Evolutionary conservation across 352 stramenopile species (phyloP), one percentile per base, ranked within the genome.

Genomic region (Thraustochytrium sp.): DNA sequence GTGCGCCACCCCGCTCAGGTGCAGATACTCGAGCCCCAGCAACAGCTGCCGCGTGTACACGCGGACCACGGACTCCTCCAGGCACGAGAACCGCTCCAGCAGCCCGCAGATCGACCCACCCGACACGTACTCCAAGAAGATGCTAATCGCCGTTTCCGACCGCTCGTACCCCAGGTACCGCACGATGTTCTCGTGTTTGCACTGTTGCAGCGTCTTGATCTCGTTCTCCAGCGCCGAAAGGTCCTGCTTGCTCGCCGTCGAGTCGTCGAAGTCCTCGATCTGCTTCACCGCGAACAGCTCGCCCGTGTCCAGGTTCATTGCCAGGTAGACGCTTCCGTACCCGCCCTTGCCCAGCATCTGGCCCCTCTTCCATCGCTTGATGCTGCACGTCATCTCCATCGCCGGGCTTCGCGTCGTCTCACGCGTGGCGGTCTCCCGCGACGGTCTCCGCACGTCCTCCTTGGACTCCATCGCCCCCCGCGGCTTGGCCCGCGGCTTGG

Each of bases 231-330:
- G 77, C 34, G 65, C 59, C 0, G 44, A 61, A 1, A 89, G 76
- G 64, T 93, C 92, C 31, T 90, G 87, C 44, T 90, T 63, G 18
- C 44, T 42, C 16, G 9, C 53, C 0, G 44, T 86, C 11, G 89
- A 76, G 78, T 93, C 91, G 82, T 94, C 91, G 72, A 90, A 87
- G 80, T 95, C 89, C 63, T 89, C 91, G 64, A 96, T 88, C 87
- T 96, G 90, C 88, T 96, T 96, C 68, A 94, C 89, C 2, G 92
- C 92, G 3, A 96, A 86, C 40, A 95, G 89, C 82, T 95, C 89
- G 9, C 90, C 91, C 16, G 91, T 96, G 36, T 31, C 42, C 51
- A 87, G 54, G 74, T 89, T 88, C 29, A 96, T 86, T 8, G 88
- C 92, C 29, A 92, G 42, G 64, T 89, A 90, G 29, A 94, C 90